Conservation (phyloP, 805 yeast genomes). For the Zygotorulaspora chibaensis region DNA sequence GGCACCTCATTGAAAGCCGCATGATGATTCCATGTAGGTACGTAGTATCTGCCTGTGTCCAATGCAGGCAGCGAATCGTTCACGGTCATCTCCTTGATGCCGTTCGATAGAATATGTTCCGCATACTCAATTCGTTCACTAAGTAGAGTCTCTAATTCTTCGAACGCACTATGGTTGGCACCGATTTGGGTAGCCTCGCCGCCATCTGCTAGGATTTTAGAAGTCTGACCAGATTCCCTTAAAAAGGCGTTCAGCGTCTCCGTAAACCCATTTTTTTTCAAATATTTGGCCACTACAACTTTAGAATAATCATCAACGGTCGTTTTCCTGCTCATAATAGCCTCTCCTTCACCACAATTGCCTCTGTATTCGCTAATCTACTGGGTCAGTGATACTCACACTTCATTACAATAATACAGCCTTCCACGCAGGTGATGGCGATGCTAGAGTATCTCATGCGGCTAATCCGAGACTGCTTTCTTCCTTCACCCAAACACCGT, state of each 20-base stretch:
- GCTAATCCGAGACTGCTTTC: too few species aligned
- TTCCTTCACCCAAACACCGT: too few species aligned
- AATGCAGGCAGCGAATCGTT: slow-evolving; percentile 13
- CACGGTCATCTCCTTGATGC: slow-evolving; percentile 14
- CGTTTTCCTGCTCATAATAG: slow-evolving; percentile 1
- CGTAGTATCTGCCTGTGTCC: slow-evolving; percentile 6
- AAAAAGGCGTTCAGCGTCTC: slow-evolving; percentile 49
- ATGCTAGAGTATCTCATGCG: too few species aligned
- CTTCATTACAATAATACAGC: too few species aligned
- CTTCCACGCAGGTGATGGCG: too few species aligned
- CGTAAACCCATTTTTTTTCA: slow-evolving; percentile 45
- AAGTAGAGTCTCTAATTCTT: slow-evolving; percentile 22
- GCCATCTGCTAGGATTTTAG: slow-evolving; percentile 6
- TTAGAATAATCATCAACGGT: slow-evolving; percentile 20
- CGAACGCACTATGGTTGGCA: slow-evolving; percentile 5
- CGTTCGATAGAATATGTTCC: slow-evolving; percentile 14
- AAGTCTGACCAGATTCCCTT: slow-evolving; percentile 22
- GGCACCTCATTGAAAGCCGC: slow-evolving; percentile 6
- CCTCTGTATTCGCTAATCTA: too few species aligned
- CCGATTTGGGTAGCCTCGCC: slow-evolving; percentile 2
- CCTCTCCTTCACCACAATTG: too few species aligned
- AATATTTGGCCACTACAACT: slow-evolving; percentile 53
- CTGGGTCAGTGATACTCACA: too few species aligned
- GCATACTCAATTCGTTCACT: slow-evolving; percentile 28
- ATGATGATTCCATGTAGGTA: slow-evolving; percentile 22